These are phyloP conservation scores for Boletus huronensis DNA, from an alignment of 768 basidiomycete genomes.

Conservation along the genomic window DNA sequence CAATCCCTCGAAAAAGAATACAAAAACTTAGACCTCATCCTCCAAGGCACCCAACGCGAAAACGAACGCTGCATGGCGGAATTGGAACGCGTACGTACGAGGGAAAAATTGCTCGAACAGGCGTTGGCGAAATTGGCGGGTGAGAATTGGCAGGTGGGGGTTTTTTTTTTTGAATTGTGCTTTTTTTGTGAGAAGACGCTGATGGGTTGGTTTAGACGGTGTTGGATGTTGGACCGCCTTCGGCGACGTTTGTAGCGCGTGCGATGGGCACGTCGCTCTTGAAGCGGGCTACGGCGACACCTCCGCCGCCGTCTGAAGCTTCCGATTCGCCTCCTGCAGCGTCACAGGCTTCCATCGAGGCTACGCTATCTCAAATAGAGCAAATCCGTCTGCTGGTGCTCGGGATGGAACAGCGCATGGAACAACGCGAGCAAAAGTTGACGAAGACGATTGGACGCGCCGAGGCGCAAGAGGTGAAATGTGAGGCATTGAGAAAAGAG, in stretches of 20 bases:
- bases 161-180: too few relatives aligned
- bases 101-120: constrained; percentile 75
- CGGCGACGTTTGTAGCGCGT: constrained; percentile 29
- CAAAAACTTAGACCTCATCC: constrained; percentile 68
- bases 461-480: constrained; percentile 53
- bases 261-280: constrained; percentile 29
- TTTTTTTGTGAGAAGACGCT: background rate
- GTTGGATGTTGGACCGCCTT: constrained; percentile 37
- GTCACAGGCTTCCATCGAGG: constrained; percentile 33
- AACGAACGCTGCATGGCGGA: constrained; percentile 84
- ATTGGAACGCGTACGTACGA: constrained; percentile 62
- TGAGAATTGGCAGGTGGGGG: constrained; percentile 75
- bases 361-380: constrained; percentile 58
- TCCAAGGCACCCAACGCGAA: constrained; percentile 80
- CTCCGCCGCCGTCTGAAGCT: constrained; percentile 13
- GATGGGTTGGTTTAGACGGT: constrained; percentile 15
- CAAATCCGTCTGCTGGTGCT: constrained; percentile 64
- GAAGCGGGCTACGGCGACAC: constrained; percentile 19
- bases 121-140: constrained; percentile 69
- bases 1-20: constrained; percentile 69
- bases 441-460: constrained; percentile 57
- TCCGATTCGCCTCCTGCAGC: constrained; percentile 12
- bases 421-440: constrained; percentile 59
- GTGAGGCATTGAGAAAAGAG: constrained; percentile 47
- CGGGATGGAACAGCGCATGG: constrained; percentile 73